Base-by-base conservation (phyloP, 345 rosid species). In the Brassica carinata region DNA sequence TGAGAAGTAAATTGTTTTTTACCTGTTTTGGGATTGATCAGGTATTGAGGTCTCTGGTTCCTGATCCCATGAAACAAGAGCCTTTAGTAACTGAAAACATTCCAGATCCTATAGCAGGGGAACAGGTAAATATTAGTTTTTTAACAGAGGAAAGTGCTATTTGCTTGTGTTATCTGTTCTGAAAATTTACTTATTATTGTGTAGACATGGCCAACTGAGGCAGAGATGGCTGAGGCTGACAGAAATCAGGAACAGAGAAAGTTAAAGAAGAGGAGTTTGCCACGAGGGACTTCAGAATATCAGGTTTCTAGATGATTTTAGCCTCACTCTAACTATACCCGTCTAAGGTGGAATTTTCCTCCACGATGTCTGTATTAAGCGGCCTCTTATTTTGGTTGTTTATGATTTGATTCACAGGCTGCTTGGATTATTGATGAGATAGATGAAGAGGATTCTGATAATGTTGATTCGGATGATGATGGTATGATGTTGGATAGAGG, bases 181-280 rank as follows among this genome's bases (percentile, higher is more conserved):
- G 57, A 5, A 27, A 67, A 48, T 23, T 62, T 40, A 77, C 13
- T 59, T 77, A 59, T 65, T 71, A 7, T 71, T 81, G 34, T 83
- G 73, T 83, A 95, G 99, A 95, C 97, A 38, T 95, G 98, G 97
- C 99, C 99, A 77, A 93, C 98, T 14, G 93, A 93, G 82, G 94
- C 85, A 75, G 99, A 95, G 84, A 90, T 93, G 92, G 94, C 88
- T 15, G 96, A 93, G 83, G 31, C 71, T 19, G 71, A 67, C 62
- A 83, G 69, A 84, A 83, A 83, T 71, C 92, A 84, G 75, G 86
- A 88, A 81, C 87, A 87, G 19, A 88, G 81, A 77, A 87, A 58
- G 84, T 40, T 69, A 26, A 94, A 81, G 84, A 90, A 89, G 86
- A 91, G 87, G 82, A 77, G 55, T 61, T 85, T 95, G 75, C 99